Base-by-base conservation (phyloP, 306 rosid species). In the Erythrophleum fordii region DNA sequence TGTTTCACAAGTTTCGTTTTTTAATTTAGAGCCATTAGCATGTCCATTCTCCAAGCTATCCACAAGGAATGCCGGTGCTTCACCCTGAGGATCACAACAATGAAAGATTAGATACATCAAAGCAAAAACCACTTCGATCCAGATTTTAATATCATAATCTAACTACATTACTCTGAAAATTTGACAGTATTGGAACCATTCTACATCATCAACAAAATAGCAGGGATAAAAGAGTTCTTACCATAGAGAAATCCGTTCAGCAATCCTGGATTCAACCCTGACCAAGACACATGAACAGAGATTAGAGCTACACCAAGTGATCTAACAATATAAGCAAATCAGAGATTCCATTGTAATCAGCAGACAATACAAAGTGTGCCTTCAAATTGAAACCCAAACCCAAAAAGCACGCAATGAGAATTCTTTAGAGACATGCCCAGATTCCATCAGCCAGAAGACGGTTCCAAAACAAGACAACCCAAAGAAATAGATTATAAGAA, bases 1-100 rank as follows among this genome's bases (percentile, higher is more conserved):
- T 39, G 92, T 75, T 83, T 87, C 86, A 69, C 81, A 69, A 53
- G 90, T 67, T 73, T 85, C 86, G 16, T 90, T 83, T 75, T 91
- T 87, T 44, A 87, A 86, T 73, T 87, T 93, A 76, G 85, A 83
- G 72, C 88, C 98, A 73, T 82, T 79, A 28, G 81, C 71, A 79
- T 81, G 77, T 78, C 80, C 94, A 80, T 83, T 80, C 67, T 85
- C 91, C 75, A 85, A 80, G 78, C 83, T 97, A 68, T 91, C 91
- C 84, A 80, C 90, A 71, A 83, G 79, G 80, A 95, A 90, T 61
- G 89, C 91, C 2, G 98, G 97, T 48, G 99, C 98, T 87, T 91
- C 90, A 34, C 99, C 99, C 99, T 95, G 81, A 65, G 46, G 72
- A 85, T 81, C 89, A 84, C 45, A 82, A 78, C 62, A 71, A 80